Evolutionary conservation across 1,284 basidiomycete species (phyloP), one percentile per base, ranked within the genome.

Genomic region (Baeospora myosura): DNA sequence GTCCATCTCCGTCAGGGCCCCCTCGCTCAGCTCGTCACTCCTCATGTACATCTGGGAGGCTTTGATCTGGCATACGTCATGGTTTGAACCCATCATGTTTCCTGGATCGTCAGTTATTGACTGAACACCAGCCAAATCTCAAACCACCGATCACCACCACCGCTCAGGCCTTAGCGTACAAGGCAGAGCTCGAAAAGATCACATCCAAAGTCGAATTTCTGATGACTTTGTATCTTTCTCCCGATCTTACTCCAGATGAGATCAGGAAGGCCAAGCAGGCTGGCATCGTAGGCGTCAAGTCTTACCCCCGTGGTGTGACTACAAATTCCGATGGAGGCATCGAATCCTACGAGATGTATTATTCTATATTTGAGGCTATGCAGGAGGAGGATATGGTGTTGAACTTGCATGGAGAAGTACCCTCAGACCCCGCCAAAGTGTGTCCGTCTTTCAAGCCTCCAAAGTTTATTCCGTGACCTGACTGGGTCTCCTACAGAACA

Each of bases 251-350:
- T 1, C 89, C 92, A 1, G 84, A 86, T 16, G 92, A 98, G 59
- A 88, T 98, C 52, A 75, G 75, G 50, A 93, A 88, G 60, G 96
- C 96, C 3, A 84, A 85, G 44, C 64, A 70, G 35, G 82, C 84
- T 14, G 94, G 94, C n/a, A 78, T 98, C 52, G 74, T 75, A 38
- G 87, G 96, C 29, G 92, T 98, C 53, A 98, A 98, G 67, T 93
- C 88, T 18, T 99, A 98, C 61, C 96, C 96, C 36, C 76, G 91
- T 49, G 96, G 96, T 10, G 96, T 99, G 1, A 99, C 96, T 6
- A 99, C 96, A 39, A 97, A 98, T 65, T 96, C 91, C 25, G 91
- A 94, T 48, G 83, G 88, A 30, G 96, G 96, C 7, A 97, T 98
- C 53, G 95, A 98, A 61, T 91, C 91, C 31, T 98, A 98, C 57